These are phyloP conservation scores for Magnolia kwangsiensis DNA, from an alignment of 164 flowering plant species.

Conservation along the genomic window DNA sequence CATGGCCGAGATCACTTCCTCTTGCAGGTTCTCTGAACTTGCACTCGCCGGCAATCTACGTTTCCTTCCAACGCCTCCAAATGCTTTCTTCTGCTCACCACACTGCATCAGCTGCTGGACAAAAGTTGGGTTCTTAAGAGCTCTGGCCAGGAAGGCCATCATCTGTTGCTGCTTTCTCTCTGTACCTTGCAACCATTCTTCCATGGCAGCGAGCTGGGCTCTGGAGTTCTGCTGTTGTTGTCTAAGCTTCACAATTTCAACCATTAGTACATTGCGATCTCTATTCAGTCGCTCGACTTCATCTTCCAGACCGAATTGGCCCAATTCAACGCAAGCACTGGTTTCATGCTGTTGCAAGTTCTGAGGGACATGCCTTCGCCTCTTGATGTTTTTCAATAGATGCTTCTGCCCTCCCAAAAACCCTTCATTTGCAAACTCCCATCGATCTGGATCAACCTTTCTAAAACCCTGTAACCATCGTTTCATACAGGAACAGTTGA, in stretches of 20 bases:
- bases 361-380: conserved; percentile 46
- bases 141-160: conserved; percentile 67
- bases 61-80: conserved; percentile 33
- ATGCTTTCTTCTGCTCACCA: conserved; percentile 19
- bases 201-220: conserved; percentile 35
- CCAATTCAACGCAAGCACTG: conserved; percentile 52
- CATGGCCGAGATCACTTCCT: conserved; percentile 2
- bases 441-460: conserved; percentile 82
- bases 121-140: conserved; percentile 46
- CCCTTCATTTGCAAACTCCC: conserved; percentile 93
- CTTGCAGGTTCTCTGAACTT: conserved; percentile 21
- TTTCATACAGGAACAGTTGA: neutral
- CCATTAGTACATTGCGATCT: conserved; percentile 48
- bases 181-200: conserved; percentile 37
- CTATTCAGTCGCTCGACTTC: conserved; percentile 58
- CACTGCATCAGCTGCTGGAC: conserved; percentile 40
- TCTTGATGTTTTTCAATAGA: conserved; percentile 66
- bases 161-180: conserved; percentile 67
- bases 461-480: conserved; percentile 63
- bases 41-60: conserved; percentile 24
- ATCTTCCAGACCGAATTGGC: conserved; percentile 47
- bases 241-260: conserved; percentile 49
- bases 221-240: conserved; percentile 58
- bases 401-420: conserved; percentile 81
- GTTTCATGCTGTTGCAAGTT: conserved; percentile 26